These are phyloP conservation scores for Boletus vinaceobasis DNA, from an alignment of 768 basidiomycete genomes.

Conservation along the genomic window DNA sequence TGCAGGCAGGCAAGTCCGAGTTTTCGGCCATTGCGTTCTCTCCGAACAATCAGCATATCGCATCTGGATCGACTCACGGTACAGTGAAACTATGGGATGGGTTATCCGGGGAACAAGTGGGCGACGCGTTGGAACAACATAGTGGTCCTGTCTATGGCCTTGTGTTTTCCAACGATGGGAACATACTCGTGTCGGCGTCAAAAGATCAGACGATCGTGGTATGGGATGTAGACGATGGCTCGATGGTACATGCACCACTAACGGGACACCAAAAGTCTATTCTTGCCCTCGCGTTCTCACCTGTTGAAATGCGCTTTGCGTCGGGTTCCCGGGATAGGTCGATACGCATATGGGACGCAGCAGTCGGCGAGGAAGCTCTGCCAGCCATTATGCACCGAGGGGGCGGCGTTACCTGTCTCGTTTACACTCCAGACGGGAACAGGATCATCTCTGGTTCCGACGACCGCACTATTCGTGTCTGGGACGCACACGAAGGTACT, in stretches of 20 bases:
- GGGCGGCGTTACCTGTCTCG: conserved; percentile 23
- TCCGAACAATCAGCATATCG: conserved; percentile 24
- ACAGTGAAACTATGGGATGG: conserved; percentile 28
- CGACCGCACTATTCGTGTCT: conserved; percentile 28
- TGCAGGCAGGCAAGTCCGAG: conserved; percentile 7
- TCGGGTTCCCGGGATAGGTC: conserved; percentile 31
- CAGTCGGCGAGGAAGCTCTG: conserved; percentile 12
- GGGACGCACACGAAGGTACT: conserved; percentile 24
- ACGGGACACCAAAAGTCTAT: conserved; percentile 24
- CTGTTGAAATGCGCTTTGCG: conserved; percentile 21
- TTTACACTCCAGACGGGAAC: conserved; percentile 29
- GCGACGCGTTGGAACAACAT: conserved; percentile 18
- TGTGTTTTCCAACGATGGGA: conserved; percentile 30
- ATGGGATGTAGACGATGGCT: conserved; percentile 21
- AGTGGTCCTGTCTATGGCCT: conserved; percentile 21
- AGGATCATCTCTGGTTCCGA: conserved; percentile 31
- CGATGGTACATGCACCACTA: conserved; percentile 14
- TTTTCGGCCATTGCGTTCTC: conserved; percentile 29
- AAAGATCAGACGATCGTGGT: conserved; percentile 25
- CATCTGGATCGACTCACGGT: conserved; percentile 22
- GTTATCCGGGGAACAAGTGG: conserved; percentile 20
- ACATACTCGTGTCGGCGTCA: conserved; percentile 24
- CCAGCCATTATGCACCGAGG: conserved; percentile 16
- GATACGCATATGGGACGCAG: conserved; percentile 29
- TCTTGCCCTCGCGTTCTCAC: conserved; percentile 31